Conservation (phyloP, 1,284 basidiomycete species). For the Cystobasidium sp. region DNA sequence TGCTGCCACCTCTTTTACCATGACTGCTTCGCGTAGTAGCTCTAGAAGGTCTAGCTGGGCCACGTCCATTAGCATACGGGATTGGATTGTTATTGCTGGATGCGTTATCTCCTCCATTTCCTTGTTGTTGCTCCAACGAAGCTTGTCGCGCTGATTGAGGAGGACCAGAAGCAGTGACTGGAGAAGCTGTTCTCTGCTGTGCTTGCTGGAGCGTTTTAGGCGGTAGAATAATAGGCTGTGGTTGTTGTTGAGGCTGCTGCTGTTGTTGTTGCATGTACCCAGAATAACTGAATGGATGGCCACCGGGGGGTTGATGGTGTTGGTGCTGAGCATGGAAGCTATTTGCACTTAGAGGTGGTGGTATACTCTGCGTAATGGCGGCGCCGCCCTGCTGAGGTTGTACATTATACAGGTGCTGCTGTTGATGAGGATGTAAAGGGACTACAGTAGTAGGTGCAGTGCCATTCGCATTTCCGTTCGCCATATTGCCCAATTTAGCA, state of each 20-base stretch:
- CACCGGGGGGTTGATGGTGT: conserved; percentile 9
- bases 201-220: conserved; percentile 23
- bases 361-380: conserved; percentile 1
- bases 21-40: conserved; percentile 3
- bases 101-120: not conserved
- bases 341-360: not conserved
- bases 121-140: not conserved
- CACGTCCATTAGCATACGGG: conserved; percentile 40
- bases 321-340: conserved; percentile 16
- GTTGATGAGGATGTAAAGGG: conserved; percentile 11
- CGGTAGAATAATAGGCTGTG: conserved; percentile 31
- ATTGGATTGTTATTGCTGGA: conserved; percentile 18
- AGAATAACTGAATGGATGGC: conserved; percentile 17
- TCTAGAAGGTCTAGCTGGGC: conserved; percentile 22
- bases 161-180: not conserved
- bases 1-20: conserved; percentile 16
- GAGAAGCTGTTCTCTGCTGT: conserved; percentile 32
- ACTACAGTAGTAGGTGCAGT: not conserved
- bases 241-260: conserved; percentile 11
- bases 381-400: not conserved
- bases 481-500: conserved; percentile 13
- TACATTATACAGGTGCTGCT: not conserved
- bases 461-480: not conserved
- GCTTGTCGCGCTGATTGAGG: conserved; percentile 15
- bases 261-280: conserved; percentile 16